phyloP scores from a whole-genome alignment of 2,329 filamentous ascomycete genomes.

The Calycina herbarum region DNA sequence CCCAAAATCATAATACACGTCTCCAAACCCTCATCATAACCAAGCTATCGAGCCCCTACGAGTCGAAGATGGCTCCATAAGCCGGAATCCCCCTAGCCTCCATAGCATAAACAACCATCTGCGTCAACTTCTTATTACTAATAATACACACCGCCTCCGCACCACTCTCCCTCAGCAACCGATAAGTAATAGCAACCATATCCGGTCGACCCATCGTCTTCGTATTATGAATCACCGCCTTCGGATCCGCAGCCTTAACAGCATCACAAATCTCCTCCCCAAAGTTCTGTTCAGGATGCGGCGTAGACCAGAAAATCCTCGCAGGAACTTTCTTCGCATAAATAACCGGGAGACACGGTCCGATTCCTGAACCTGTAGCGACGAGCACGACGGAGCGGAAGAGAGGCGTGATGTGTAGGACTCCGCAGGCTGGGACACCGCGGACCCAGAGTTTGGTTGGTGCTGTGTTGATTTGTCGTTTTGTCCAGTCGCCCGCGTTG shows the following conservation, averaged over 20 bases:
- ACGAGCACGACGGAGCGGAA: conserved; percentile 67
- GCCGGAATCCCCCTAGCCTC: conserved; percentile 39
- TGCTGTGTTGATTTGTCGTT: conserved; percentile 58
- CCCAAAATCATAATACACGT: background rate
- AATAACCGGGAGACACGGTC: conserved; percentile 54
- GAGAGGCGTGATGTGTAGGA: conserved; percentile 65
- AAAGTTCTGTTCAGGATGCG: conserved; percentile 38
- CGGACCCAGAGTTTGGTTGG: conserved; percentile 66
- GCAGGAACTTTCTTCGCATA: conserved; percentile 28
- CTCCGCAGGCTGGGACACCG: conserved; percentile 52
- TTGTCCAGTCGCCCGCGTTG: conserved; percentile 75
- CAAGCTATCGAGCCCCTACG: background rate
- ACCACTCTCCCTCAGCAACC: conserved; percentile 34
- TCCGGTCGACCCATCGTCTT: conserved; percentile 38
- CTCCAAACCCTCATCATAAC: background rate
- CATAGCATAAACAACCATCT: conserved; percentile 42
- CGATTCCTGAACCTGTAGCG: conserved; percentile 73
- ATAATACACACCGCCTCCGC: conserved; percentile 44
- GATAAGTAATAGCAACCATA: conserved; percentile 37
- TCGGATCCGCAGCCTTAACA: conserved; percentile 36
- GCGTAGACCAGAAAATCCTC: conserved; percentile 41
- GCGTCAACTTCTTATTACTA: conserved; percentile 41
- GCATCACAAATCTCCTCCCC: conserved; percentile 37
- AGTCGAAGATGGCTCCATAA: conserved; percentile 39
- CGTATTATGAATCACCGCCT: conserved; percentile 41